Evolutionary conservation across 768 basidiomycete species (phyloP), one percentile per base, ranked within the genome.

Genomic region (Tulasnella sp.): DNA sequence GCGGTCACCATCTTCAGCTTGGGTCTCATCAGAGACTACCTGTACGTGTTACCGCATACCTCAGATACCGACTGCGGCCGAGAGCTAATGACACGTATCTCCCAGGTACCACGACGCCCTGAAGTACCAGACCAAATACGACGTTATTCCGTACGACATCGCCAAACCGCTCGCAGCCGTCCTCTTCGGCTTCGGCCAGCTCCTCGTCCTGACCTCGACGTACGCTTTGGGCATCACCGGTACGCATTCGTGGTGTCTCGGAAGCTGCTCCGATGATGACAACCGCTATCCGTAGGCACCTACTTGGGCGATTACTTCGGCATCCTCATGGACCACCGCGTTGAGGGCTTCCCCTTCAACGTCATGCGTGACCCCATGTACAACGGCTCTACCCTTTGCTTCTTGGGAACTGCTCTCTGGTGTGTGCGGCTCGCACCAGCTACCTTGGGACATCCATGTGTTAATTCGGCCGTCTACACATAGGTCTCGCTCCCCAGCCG

Each of bases 271-370:
- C 10, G 55, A 69, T 70, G 26, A 29, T 13, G 40, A 37, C 40
- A 13, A 46, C 6, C 40, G 3, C 13, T 15, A 23, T n/a, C 3
- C 46, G 86, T 94, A 70, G 93, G 83, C 86, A 1, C 93, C 93
- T 94, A 94, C 82, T 94, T 95, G 80, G 93, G 81, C 93, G 80
- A 95, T 92, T 83, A 81, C 77, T 86, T 86, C 80, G 86, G 87
- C 44, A 87, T 87, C 70, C 82, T 87, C 39, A 86, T 86, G 95
- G 91, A 94, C 82, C 87, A 91, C 79, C 87, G 93, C 74, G 96
- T 98, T n/a, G 92, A 95, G 82, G 92, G 93, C 29, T 99, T 99
- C 87, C 97, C 97, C 0, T 99, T 98, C 88, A 97, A 97, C 83
- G 88, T 98, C 70, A 87, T 96, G 57, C 87, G 89, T 26, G 92